Base-by-base conservation (phyloP, 352 stramenopile species). In the Pythium rhizo-oryzae region DNA sequence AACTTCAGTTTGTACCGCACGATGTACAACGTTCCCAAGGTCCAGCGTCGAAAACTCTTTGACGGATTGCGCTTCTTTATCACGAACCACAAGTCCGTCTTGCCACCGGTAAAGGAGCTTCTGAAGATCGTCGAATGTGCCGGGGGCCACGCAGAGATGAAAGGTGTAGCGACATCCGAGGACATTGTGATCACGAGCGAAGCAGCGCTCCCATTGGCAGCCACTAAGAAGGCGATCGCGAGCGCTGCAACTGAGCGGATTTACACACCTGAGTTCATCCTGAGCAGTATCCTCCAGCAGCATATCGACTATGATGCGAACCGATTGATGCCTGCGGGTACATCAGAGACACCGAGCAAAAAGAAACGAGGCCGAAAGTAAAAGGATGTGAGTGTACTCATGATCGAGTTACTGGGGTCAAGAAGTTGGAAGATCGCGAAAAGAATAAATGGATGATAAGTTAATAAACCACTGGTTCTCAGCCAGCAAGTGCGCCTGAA, bases 101-200 rank as follows among this genome's bases (percentile, higher is more conserved):
- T 71, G 54, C 44, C 74, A 8, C 61, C 70, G 24, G 39, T 64
- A 24, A 77, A 70, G 18, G 37, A 67, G 33, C 53, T 71, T n/a
- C 51, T 69, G 28, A 71, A 71, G 33, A 75, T 85, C 43, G 78
- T 91, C 47, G 65, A 78, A 43, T 87, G 82, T 62, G 81, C 81
- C 52, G 77, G 57, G 46, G 73, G 77, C 1, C 62, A 90, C 13
- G 75, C 87, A 41, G 66, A 76, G 37, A 82, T 78, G n/a, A 75
- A 91, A 81, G 39, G 63, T 37, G 8, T 74, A 71, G 28, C 74
- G 69, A 37, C 73, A 58, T 23, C 76, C 76, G 52, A 82, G 62
- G 30, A 76, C 79, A 64, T 76, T 72, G 62, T 66, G 84, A 65
- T 81, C 86, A 76, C 74, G 69, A 68, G 62, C 7, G 60, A 82